These are phyloP conservation scores for Kwoniella europaea DNA, from an alignment of 768 basidiomycete genomes.

Conservation along the genomic window DNA sequence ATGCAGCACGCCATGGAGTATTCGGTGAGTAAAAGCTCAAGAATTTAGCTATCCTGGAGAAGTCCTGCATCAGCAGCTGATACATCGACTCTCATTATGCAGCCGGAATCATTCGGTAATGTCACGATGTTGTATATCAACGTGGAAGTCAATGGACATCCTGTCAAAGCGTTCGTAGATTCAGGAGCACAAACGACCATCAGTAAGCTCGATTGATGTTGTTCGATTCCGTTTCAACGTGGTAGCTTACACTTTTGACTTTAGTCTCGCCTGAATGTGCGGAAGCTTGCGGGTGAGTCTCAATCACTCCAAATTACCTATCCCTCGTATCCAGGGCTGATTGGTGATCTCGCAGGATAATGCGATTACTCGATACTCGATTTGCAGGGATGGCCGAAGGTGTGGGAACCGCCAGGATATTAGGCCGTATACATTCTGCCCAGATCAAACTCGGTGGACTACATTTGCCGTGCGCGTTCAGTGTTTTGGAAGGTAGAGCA, in stretches of 20 bases:
- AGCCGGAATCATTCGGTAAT: conserved; percentile 86
- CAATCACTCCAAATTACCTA: no score
- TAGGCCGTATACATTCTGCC: conserved; percentile 91
- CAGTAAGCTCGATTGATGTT: no score
- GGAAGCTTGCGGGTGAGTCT: conserved; percentile 81
- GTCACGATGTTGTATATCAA: conserved; percentile 97
- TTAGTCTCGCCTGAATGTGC: conserved; percentile 90
- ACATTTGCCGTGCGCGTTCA: conserved; percentile 85
- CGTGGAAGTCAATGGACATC: conserved; percentile 87
- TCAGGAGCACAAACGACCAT: conserved; percentile 97
- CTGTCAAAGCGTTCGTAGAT: conserved; percentile 96
- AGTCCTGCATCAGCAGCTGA: conserved; percentile 7
- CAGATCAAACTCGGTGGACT: conserved; percentile 87
- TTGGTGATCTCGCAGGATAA: conserved; percentile 69
- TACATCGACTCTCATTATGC: background rate
- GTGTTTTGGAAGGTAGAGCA: conserved; percentile 91
- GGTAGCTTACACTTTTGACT: no score
- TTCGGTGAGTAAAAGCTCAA: conserved; percentile 51
- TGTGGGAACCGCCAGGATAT: conserved; percentile 90
- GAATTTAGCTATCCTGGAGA: background rate
- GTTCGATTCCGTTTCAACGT: no score
- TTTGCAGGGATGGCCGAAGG: conserved; percentile 89
- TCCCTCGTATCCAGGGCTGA: no score
- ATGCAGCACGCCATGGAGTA: conserved; percentile 92
- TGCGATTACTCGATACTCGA: conserved; percentile 86